phyloP scores from a whole-genome alignment of 371 early-diverging fungal genomes.

The Mortierella sp. region DNA sequence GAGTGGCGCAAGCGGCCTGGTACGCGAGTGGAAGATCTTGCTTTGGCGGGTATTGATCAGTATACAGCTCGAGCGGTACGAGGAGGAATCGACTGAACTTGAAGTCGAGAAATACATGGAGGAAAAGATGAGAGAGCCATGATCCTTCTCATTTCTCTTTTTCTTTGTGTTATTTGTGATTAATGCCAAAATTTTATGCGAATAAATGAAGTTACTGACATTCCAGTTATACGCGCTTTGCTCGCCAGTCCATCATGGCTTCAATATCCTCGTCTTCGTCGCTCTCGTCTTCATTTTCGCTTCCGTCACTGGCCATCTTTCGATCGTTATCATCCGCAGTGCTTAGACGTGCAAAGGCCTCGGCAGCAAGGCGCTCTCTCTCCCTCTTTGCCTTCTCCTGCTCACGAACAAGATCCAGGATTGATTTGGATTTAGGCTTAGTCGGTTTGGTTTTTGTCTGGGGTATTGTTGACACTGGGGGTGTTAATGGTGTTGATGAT shows the following conservation, averaged over 20 bases:
- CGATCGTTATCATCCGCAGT: conserved; percentile 13
- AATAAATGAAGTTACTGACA: not conserved
- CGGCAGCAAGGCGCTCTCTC: conserved; percentile 38
- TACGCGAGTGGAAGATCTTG: conserved; percentile 20
- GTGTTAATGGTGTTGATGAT: not conserved
- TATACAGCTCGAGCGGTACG: conserved; percentile 29
- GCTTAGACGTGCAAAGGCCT: conserved; percentile 22
- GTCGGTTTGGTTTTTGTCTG: conserved; percentile 13
- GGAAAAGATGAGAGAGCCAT: conserved; percentile 11
- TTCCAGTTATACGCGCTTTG: conserved; percentile 28
- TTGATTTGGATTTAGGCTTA: conserved; percentile 41
- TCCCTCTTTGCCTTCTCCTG: conserved; percentile 46
- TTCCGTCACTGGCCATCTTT: conserved; percentile 28
- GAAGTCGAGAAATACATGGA: not conserved
- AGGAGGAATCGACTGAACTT: conserved; percentile 15
- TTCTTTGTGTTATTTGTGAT: not conserved
- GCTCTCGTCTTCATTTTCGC: conserved; percentile 35
- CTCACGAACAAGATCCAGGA: conserved; percentile 51
- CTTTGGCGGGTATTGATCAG: conserved; percentile 24
- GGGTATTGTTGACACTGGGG: conserved; percentile 1
- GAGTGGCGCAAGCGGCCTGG: conserved; percentile 32
- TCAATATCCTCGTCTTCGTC: conserved; percentile 53
- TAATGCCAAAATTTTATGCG: too few relatives aligned
- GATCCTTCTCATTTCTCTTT: conserved; percentile 4
- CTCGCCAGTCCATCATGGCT: conserved; percentile 57